Evolutionary conservation across 495 filamentous ascomycete genomes (phyloP), one percentile per base, ranked within the genome.

Genomic region (Penicillium arizonense): DNA sequence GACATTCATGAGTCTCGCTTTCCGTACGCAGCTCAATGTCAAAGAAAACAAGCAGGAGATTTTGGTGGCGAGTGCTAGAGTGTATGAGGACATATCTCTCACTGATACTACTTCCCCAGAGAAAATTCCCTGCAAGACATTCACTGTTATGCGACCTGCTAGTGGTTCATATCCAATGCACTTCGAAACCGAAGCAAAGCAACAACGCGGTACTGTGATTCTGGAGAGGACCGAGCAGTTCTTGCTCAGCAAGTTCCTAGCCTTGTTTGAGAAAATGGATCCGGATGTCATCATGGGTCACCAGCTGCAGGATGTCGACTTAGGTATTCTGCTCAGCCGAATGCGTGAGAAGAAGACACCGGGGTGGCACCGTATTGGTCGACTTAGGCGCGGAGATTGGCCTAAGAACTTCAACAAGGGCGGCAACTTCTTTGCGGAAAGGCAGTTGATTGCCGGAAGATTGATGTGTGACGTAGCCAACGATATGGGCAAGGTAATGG

Each of bases 1-100:
- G 53, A 97, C 93, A 0, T 72, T 98, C 9, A 96, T 97, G 90
- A 96, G 90, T 74, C 73, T 98, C 57, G 85, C 91, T 6, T 77
- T 98, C 70, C 83, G 94, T 41, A 97, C 92, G 2, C 80, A 82
- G 23, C 85, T 96, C 66, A 97, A 97, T 62, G 80, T 83, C 35
- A 96, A 93, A 63, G 90, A 90, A 51, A 98, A 97, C 70, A 97
- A 93, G 72, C 91, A 96, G 58, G 94, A 98, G 69, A 94, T 98
- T 45, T 73, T 98, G 14, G 78, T 92, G 43, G 87, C 90, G 33
- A 96, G 89, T 73, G 89, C 91, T 36, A 82, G 95, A 60, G 84
- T 97, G 18, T 98, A 98, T 56, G 87, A 95, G 54, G 89, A 96
- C 62, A 79, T 98, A 21, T 88, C 86, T 30, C 77, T 97, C 32